Evolutionary conservation across 192 early-diverging fungal genomes (phyloP).

Genomic region (Funneliformis mosseae): DNA sequence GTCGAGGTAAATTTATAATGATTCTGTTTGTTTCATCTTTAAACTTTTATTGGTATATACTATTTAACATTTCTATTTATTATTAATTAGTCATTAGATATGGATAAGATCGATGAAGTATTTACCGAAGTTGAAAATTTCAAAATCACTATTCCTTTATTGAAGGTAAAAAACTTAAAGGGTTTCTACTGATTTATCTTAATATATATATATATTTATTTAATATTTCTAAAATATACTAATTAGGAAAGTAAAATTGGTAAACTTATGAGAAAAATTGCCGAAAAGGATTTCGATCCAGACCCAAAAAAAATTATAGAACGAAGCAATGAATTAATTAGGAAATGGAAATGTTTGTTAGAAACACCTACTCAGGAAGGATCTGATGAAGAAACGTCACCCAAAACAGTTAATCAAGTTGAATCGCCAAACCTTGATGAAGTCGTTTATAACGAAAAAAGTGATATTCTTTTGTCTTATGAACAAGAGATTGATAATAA

Average conservation of each 20-base stretch:
- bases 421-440: neutral
- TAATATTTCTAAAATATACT: neutral
- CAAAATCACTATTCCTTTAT: conserved; percentile 41
- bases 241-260: conserved; percentile 48
- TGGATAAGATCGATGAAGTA: conserved; percentile 39
- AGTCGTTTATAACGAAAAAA: neutral
- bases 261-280: conserved; percentile 48
- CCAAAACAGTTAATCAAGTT: neutral
- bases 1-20: conserved; percentile 32
- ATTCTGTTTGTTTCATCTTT: neutral
- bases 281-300: conserved; percentile 35
- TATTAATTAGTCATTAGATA: conserved; percentile 28
- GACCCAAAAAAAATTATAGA: conserved; percentile 40
- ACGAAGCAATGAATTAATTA: conserved; percentile 40
- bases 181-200: neutral
- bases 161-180: conserved; percentile 35
- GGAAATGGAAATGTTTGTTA: conserved; percentile 44
- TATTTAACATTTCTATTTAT: neutral
- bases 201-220: neutral
- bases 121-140: conserved; percentile 45
- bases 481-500: neutral
- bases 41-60: neutral
- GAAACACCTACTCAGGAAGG: conserved; percentile 31
- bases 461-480: neutral
- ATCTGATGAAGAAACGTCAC: conserved; percentile 10